Percentiles rank a stretch among this genome's conserved stretches.
These are phyloP conservation scores for Naumovozyma baii DNA, from an alignment of 805 yeast genomes.

Conservation along the genomic window DNA sequence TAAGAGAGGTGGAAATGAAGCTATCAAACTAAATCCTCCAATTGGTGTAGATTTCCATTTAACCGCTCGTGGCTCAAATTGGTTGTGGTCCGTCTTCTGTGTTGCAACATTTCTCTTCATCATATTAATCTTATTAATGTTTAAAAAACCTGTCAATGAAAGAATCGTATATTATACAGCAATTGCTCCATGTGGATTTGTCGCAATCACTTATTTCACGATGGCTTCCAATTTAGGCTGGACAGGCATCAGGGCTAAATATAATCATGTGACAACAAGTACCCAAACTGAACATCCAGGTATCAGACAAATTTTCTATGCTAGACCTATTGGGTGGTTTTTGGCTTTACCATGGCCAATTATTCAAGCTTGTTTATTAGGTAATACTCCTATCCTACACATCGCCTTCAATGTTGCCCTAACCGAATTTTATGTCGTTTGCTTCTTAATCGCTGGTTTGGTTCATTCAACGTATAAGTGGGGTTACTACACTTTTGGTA, in stretches of 20 bases:
- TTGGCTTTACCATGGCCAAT: conserved; percentile 41
- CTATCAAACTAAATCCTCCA: conserved; percentile 38
- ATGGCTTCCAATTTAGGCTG: conserved; percentile 54
- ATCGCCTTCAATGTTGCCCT: conserved; percentile 27
- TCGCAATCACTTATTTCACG: conserved; percentile 44
- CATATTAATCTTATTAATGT: conserved; percentile 20
- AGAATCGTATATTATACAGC: conserved; percentile 34
- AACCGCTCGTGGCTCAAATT: conserved; percentile 53
- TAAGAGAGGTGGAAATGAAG: conserved; percentile 33
- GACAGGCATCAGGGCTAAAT: conserved; percentile 40
- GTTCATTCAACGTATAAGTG: conserved; percentile 40
- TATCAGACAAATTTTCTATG: conserved; percentile 48
- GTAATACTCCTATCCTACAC: conserved; percentile 20
- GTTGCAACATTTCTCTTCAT: conserved; percentile 34
- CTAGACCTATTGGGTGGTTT: conserved; percentile 51
- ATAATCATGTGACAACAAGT: conserved; percentile 36
- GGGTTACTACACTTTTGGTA: conserved; percentile 41
- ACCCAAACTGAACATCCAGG: conserved; percentile 23
- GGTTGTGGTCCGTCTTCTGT: conserved; percentile 58
- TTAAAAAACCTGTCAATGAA: conserved; percentile 25
- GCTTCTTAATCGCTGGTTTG: conserved; percentile 36
- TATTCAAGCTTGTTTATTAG: conserved; percentile 21
- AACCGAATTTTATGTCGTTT: conserved; percentile 35
- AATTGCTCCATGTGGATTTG: conserved; percentile 35
- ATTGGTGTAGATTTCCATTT: conserved; percentile 42